Evolutionary conservation across 352 stramenopile species (phyloP).

Genomic region (Pythium grandisporangium): DNA sequence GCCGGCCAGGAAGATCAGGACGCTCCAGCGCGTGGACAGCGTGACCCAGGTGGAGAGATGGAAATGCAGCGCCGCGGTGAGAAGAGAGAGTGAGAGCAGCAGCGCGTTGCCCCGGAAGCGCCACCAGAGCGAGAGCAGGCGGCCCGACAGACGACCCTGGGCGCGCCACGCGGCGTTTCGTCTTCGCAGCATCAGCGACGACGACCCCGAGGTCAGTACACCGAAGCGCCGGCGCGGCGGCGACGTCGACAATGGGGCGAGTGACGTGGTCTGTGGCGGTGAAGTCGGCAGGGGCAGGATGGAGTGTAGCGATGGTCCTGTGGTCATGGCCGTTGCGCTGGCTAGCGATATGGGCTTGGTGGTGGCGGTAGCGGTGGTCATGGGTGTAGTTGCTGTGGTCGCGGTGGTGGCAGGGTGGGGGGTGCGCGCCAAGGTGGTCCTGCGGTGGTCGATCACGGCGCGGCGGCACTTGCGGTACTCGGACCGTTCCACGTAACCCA

Average conservation of each 20-base stretch:
- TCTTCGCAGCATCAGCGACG: background rate
- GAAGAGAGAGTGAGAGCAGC: slow-evolving; percentile 6
- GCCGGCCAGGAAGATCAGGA: slow-evolving; percentile 13
- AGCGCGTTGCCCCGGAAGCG: slow-evolving; percentile 5
- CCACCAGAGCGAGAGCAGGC: background rate
- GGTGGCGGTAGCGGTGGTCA: no score
- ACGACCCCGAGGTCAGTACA: background rate
- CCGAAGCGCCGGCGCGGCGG: background rate
- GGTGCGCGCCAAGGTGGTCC: no score
- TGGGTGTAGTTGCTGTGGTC: no score
- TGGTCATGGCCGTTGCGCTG: no score
- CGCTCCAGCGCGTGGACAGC: slow-evolving; percentile 14
- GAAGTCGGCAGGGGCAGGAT: no score
- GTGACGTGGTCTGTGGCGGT: no score
- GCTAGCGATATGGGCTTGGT: no score
- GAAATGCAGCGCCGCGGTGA: slow-evolving; percentile 11
- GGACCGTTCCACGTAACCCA: no score
- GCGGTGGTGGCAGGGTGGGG: no score
- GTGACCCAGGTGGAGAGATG: slow-evolving; percentile 10
- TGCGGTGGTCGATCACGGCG: no score
- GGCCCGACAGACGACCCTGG: background rate
- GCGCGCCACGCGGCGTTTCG: background rate
- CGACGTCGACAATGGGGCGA: background rate
- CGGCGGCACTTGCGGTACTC: no score
- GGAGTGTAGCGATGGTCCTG: no score